phyloP scores from a whole-genome alignment of 108 stramenopile species.

The Stephanodiscus triporus region DNA sequence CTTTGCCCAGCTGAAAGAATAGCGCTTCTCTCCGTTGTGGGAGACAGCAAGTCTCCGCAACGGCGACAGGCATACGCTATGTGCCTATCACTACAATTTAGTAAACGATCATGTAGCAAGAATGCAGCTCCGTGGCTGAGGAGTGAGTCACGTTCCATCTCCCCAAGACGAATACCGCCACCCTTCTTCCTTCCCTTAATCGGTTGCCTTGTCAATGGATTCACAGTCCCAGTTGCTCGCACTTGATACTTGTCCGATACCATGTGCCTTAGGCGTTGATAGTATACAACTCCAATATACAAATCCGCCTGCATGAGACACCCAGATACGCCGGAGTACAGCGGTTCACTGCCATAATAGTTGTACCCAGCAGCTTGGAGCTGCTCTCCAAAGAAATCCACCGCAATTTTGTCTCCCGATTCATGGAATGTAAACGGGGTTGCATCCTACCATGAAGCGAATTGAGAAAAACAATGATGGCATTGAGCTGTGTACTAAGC shows the following conservation, averaged over 20 bases:
- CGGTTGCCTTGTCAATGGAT: conserved; percentile 97
- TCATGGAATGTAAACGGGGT: conserved; percentile 99
- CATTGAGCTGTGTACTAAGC: conserved; percentile 3
- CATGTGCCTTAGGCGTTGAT: conserved; percentile 99
- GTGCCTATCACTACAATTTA: conserved; percentile 97
- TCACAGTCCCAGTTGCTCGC: conserved; percentile 94
- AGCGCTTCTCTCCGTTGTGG: conserved; percentile 79
- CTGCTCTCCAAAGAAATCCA: conserved; percentile 99
- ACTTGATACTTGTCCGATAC: conserved; percentile 99
- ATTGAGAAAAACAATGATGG: conserved; percentile 2
- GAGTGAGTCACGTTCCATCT: conserved; percentile 99
- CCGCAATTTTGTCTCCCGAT: conserved; percentile 87
- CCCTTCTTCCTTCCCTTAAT: conserved; percentile 98
- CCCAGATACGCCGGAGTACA: conserved; percentile 98
- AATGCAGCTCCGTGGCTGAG: conserved; percentile 96
- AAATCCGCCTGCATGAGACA: conserved; percentile 97
- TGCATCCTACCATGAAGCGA: conserved; percentile 78
- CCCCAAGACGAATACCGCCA: conserved; percentile 98
- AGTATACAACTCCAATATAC: conserved; percentile 98
- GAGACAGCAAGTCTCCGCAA: conserved; percentile 91
- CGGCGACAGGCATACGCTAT: conserved; percentile 88
- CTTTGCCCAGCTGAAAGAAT: conserved; percentile 82
- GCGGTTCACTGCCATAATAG: conserved; percentile 97
- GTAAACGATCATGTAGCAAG: conserved; percentile 92
- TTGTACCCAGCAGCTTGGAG: conserved; percentile 95